Evolutionary conservation across 1,139 yeast genomes (phyloP), one percentile per base, ranked within the genome.

Genomic region (Kodamaea alishanica): DNA sequence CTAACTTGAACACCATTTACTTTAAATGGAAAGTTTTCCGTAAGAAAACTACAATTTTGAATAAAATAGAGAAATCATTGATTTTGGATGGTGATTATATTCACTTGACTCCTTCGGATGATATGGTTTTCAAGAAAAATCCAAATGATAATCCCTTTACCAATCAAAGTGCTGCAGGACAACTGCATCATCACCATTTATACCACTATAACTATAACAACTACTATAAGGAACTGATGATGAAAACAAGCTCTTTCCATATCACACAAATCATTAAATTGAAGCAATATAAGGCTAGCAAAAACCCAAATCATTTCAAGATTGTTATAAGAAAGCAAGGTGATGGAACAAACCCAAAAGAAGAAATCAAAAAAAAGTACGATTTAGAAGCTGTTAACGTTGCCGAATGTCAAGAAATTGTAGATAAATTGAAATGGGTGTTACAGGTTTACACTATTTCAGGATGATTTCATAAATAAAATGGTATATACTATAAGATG

Each of bases 71-170:
- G 49, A 79, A 94, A 49, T 78, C 89, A 1, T 67, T 92, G 35
- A 90, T 95, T 1, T 77, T 92, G 32, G 97, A 92, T 60, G 97
- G 97, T 12, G 96, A 89, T 53, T 90, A 89, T 55, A 80, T 92
- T 10, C 94, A 90, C 56, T 75, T 92, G 38, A 80, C 90, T 52
- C 97, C 97, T 2, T 80, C 90, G 1, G 84, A 81, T 48, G 73
- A 70, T 41, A 55, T 59, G 26, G 64, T 60, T 6, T 65, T 64
- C 46, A 86, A 83, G 44, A 80, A 81, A 39, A 77, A 79, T 33
- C 61, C 63, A 2, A 58, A 53, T 49, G 72, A 61, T 32, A 60
- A 55, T 43, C 65, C 65, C n/a, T 58, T 52, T 24, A 45, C 47
- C 6, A 42, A 43, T 11, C 54, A 49, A 29, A 39, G 35, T n/a